phyloP scores from a whole-genome alignment of 1,284 basidiomycete species.

The Rhodotorula sp. region DNA sequence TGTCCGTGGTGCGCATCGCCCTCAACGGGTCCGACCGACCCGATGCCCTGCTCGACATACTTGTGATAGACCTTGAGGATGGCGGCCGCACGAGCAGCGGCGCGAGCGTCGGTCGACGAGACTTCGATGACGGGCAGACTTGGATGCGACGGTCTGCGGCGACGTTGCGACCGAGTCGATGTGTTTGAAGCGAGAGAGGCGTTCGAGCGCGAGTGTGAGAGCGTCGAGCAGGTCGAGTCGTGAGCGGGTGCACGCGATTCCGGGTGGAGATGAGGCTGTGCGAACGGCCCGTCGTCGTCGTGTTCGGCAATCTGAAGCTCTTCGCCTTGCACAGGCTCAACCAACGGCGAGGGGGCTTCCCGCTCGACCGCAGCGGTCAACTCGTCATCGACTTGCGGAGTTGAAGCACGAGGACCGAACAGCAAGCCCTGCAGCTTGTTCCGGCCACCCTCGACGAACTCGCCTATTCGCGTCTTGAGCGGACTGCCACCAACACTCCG shows the following conservation, averaged over 20 bases:
- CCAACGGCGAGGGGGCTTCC: background rate
- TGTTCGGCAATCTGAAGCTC: background rate
- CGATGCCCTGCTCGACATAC: slow-evolving; percentile 57
- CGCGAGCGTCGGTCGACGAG: slow-evolving; percentile 71
- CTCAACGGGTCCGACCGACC: background rate
- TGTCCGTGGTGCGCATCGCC: no score
- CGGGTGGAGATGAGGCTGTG: background rate
- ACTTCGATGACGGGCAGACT: slow-evolving; percentile 63
- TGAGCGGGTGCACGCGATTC: background rate
- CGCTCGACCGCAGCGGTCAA: no score
- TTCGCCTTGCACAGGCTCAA: background rate
- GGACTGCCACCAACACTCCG: background rate
- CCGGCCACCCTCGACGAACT: slow-evolving; percentile 12
- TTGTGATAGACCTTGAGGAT: slow-evolving; percentile 83
- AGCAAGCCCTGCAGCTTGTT: slow-evolving; percentile 15
- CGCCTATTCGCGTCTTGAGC: slow-evolving; percentile 6
- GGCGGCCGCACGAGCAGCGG: slow-evolving; percentile 82
- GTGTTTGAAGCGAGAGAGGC: slow-evolving; percentile 5
- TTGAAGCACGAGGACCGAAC: slow-evolving; percentile 4
- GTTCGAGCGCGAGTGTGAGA: background rate
- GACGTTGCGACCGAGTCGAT: slow-evolving; percentile 9
- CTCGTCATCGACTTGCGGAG: background rate
- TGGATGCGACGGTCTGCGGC: slow-evolving; percentile 19
- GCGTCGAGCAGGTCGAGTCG: background rate
- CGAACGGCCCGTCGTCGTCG: slow-evolving; percentile 14